Conservation (phyloP, 805 yeast species). For the Cyberlindnera sargentensis region DNA sequence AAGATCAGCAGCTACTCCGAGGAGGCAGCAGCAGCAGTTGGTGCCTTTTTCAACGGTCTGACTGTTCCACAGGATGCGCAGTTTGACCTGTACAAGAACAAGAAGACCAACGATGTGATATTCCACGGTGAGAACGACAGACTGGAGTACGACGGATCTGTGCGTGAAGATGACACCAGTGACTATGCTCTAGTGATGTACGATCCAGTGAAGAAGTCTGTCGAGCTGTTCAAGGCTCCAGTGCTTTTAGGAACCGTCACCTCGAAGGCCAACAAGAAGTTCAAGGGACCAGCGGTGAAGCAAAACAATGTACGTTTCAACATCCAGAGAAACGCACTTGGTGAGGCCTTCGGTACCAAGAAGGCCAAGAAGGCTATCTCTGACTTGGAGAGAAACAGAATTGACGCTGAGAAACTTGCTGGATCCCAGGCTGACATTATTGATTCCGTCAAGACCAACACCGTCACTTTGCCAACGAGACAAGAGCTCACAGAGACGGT, state of each 20-base stretch:
- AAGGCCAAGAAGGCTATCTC: constrained; percentile 88
- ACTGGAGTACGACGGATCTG: constrained; percentile 64
- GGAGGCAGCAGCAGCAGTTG: constrained; percentile 46
- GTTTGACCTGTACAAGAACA: constrained; percentile 53
- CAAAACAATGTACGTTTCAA: constrained; percentile 42
- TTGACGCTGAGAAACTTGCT: constrained; percentile 77
- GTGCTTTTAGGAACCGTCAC: constrained; percentile 56
- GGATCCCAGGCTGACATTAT: constrained; percentile 74
- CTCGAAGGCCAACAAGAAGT: constrained; percentile 50
- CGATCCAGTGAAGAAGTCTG: constrained; percentile 56
- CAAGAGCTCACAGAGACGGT: constrained; percentile 51
- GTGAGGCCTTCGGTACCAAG: constrained; percentile 96
- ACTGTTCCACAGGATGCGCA: constrained; percentile 48
- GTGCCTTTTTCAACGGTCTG: constrained; percentile 78
- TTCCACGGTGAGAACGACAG: constrained; percentile 75
- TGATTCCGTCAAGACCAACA: constrained; percentile 65
- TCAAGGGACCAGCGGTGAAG: constrained; percentile 57
- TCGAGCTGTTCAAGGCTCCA: constrained; percentile 62
- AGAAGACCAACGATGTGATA: constrained; percentile 31
- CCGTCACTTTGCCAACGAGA: constrained; percentile 67
- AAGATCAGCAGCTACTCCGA: constrained; percentile 30
- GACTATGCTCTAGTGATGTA: constrained; percentile 71
- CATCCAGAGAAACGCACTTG: constrained; percentile 74
- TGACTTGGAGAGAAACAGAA: constrained; percentile 73
- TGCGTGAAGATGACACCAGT: constrained; percentile 28